These are phyloP conservation scores for Peronospora farinosa DNA, from an alignment of 352 stramenopile genomes.

Conservation along the genomic window DNA sequence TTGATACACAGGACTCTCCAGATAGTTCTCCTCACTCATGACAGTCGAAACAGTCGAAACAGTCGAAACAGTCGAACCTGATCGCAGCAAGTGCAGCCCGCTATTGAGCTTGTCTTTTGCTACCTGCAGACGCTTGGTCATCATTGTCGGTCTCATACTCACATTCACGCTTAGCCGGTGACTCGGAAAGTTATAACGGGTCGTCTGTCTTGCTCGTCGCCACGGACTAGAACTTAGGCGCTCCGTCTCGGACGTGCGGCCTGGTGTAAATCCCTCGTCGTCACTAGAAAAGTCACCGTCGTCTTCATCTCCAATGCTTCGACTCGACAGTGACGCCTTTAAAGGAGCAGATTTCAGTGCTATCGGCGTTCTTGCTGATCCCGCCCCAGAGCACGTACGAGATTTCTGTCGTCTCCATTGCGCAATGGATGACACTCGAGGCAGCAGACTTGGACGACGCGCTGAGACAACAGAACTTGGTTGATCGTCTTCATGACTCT, in stretches of 20 bases:
- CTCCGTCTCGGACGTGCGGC: slow-evolving; percentile 12
- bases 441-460: slow-evolving; percentile 16
- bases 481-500: slow-evolving; percentile 11
- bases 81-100: slow-evolving; percentile 37
- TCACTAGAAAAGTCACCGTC: slow-evolving; percentile 59
- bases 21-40: slow-evolving; percentile 45
- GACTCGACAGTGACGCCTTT: slow-evolving; percentile 30
- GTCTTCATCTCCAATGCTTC: slow-evolving; percentile 26
- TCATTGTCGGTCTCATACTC: slow-evolving; percentile 22
- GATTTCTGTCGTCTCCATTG: slow-evolving; percentile 34
- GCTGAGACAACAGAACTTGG: slow-evolving; percentile 1
- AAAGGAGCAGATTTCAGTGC: slow-evolving; percentile 29
- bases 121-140: slow-evolving; percentile 28
- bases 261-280: slow-evolving; percentile 41
- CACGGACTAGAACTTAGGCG: slow-evolving; percentile 16
- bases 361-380: slow-evolving; percentile 23
- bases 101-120: slow-evolving; percentile 28
- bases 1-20: slow-evolving; percentile 25
- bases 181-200: slow-evolving; percentile 26
- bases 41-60: slow-evolving; percentile 36
- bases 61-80: slow-evolving; percentile 30
- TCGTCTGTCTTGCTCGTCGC: slow-evolving; percentile 27
- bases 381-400: slow-evolving; percentile 34
- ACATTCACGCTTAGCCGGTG: slow-evolving; percentile 30
- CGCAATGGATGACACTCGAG: slow-evolving; percentile 15